phyloP scores from a whole-genome alignment of 495 filamentous ascomycete genomes.

The Choiromyces venosus region DNA sequence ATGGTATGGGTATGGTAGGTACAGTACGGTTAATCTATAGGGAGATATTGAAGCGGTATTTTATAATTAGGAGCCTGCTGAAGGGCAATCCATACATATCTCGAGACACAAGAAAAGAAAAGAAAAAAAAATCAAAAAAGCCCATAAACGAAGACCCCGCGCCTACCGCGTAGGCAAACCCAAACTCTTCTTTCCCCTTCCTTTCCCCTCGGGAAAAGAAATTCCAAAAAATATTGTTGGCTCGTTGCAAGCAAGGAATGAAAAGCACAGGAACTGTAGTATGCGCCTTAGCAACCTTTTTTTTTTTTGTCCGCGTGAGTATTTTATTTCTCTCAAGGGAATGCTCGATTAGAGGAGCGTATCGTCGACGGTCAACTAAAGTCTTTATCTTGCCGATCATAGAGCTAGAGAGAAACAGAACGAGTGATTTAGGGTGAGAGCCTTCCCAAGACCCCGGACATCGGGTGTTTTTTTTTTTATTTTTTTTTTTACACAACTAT shows the following conservation, averaged over 20 bases:
- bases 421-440: slow-evolving; percentile 1
- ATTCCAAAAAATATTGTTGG: slow-evolving; percentile 2
- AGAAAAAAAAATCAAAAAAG: not conserved
- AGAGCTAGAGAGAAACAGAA: not conserved
- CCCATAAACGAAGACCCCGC: not conserved
- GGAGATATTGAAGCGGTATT: not conserved
- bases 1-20: not conserved
- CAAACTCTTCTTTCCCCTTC: not conserved
- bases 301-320: not conserved
- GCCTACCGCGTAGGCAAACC: not conserved
- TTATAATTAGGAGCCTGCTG: not conserved
- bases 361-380: not conserved
- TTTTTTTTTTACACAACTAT: not conserved
- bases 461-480: not conserved
- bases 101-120: not conserved
- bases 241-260: not conserved
- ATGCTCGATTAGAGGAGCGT: not conserved
- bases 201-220: not conserved
- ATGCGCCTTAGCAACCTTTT: not conserved
- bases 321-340: not conserved
- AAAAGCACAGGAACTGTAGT: not conserved
- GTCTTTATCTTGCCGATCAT: not conserved
- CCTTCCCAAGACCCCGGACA: not conserved
- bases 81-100: not conserved
- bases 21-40: not conserved